These are phyloP conservation scores for Penicillium glabrum DNA, from an alignment of 2,329 filamentous ascomycete species.

Conservation along the genomic window DNA sequence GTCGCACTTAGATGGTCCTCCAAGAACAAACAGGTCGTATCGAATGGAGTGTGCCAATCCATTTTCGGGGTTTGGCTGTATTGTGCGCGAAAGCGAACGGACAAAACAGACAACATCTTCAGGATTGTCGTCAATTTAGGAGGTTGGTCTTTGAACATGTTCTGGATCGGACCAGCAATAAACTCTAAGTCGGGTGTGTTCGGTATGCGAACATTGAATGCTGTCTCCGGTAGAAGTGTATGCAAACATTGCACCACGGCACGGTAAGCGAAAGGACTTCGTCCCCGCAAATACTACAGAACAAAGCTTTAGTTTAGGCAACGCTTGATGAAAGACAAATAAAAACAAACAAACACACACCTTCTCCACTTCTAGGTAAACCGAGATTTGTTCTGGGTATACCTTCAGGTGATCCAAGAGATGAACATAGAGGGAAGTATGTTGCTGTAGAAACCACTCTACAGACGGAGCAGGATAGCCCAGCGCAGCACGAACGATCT, in stretches of 20 bases:
- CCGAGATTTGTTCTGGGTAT: slow-evolving; percentile 30
- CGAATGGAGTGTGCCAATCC: slow-evolving; percentile 35
- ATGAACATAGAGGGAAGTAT: slow-evolving; percentile 36
- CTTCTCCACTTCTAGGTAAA: slow-evolving; percentile 39
- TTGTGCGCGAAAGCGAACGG: slow-evolving; percentile 33
- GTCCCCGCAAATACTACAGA: slow-evolving; percentile 33
- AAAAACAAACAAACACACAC: slow-evolving; percentile 22
- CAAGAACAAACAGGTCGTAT: slow-evolving; percentile 32
- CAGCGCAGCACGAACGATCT: slow-evolving; percentile 40
- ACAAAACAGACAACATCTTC: slow-evolving; percentile 38
- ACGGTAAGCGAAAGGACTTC: slow-evolving; percentile 41
- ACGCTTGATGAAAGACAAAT: background rate
- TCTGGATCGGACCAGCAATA: slow-evolving; percentile 39
- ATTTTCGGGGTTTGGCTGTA: slow-evolving; percentile 37
- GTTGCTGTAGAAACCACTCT: slow-evolving; percentile 42
- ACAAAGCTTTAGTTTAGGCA: background rate
- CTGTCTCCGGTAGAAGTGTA: slow-evolving; percentile 18
- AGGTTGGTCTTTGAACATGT: slow-evolving; percentile 33
- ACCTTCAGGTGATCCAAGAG: slow-evolving; percentile 32
- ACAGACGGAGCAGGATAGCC: slow-evolving; percentile 35
- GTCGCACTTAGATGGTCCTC: slow-evolving; percentile 35
- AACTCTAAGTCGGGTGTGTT: slow-evolving; percentile 32
- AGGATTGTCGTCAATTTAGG: slow-evolving; percentile 33
- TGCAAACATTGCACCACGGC: slow-evolving; percentile 33
- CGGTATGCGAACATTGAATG: slow-evolving; percentile 10